Percentiles rank a stretch among this genome's conserved stretches.
Conservation (phyloP, 176 grass and related monocot genomes). For the Saccharum spontaneum region DNA sequence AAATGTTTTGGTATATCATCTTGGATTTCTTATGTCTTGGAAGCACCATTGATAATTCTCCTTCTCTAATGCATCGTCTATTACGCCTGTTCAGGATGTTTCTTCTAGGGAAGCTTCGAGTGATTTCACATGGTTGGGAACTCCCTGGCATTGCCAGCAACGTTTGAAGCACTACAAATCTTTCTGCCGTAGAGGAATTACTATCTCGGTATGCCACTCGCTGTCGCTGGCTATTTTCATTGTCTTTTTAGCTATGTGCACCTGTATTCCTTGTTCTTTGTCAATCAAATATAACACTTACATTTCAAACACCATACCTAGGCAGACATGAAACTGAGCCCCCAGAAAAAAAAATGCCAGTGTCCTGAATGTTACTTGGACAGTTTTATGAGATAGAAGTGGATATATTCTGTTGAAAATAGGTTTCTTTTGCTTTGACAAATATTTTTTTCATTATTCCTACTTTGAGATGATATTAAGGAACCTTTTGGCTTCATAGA, state of each 20-base stretch:
- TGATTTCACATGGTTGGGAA: slow-evolving; percentile 76
- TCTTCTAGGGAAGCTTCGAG: slow-evolving; percentile 42
- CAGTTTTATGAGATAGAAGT: neutral
- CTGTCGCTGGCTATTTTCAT: neutral
- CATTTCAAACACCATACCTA: neutral
- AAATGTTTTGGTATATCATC: slow-evolving; percentile 1
- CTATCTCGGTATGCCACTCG: slow-evolving; percentile 65
- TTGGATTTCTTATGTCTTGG: neutral
- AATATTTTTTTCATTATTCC: neutral
- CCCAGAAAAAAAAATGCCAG: neutral
- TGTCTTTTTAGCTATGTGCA: neutral
- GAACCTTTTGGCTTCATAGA: neutral
- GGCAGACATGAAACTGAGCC: neutral
- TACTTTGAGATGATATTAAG: neutral
- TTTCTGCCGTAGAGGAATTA: slow-evolving; percentile 70
- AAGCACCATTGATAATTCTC: neutral
- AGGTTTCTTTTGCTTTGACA: neutral
- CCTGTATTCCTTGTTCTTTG: neutral
- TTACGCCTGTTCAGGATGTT: slow-evolving; percentile 48
- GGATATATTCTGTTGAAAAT: neutral
- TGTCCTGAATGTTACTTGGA: neutral
- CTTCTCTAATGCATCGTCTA: slow-evolving; percentile 9
- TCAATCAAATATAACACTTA: neutral
- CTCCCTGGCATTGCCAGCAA: slow-evolving; percentile 65
- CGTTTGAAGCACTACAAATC: slow-evolving; percentile 81